Evolutionary conservation across 140 eudicot species (phyloP), one percentile per base, ranked within the genome.

Genomic region (Oenanthe javanica): DNA sequence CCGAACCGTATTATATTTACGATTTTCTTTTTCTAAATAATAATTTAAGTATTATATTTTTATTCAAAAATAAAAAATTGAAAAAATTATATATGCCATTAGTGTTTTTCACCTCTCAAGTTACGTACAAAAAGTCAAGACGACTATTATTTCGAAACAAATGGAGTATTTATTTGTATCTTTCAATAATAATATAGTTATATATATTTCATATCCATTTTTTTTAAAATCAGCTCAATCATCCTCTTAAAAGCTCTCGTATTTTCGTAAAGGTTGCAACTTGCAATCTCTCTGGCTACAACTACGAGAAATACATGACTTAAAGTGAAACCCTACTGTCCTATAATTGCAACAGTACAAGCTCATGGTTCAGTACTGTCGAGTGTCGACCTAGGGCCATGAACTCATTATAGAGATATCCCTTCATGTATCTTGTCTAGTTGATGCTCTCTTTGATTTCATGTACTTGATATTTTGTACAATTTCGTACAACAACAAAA

Each of bases 341-440:
- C 70, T 23, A 61, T 61, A 36, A 69, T 27, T 69, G 47, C 75
- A 69, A 36, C 47, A 69, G 11, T 12, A 72, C 25, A 72, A 50
- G 47, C 57, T 74, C 15, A 6, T 21, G 42, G 59, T 25, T 31
- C 78, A 74, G 55, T 45, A 47, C 57, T n/a, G n/a, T n/a, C n/a
- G n/a, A n/a, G n/a, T 47, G 78, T 51, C 78, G 78, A 74, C 78
- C 78, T 74, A 74, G 47, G 40, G 27, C 59, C 78, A 21, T 21
- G n/a, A 25, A 74, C 77, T 42, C 70, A 61, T 61, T 0, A 61
- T 61, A 61, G 38, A 23, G 15, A n/a, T 61, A 61, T 61, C 70
- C 70, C 25, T 61, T 61, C 38, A 23, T 7, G 70, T 23, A 61
- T 61, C 70, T 23, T 23, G 70, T 23, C 14, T n/a, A 61, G 70